These are phyloP conservation scores for Paramecium biaurelia DNA, from an alignment of 73 alveolate genomes.

Conservation along the genomic window DNA sequence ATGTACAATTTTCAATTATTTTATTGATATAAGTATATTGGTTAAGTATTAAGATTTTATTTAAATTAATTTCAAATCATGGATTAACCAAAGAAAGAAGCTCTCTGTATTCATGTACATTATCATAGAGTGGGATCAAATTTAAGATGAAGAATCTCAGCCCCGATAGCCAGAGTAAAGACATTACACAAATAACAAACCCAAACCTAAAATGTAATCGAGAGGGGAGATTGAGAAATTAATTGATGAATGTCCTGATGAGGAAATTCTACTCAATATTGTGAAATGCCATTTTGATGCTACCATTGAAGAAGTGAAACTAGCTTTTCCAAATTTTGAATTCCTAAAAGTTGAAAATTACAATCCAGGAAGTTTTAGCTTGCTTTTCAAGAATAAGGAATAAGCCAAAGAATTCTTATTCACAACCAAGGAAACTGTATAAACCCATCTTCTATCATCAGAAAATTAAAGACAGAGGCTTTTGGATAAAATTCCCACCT, in stretches of 20 bases:
- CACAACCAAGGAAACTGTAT: conserved; percentile 13
- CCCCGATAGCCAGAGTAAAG: neutral
- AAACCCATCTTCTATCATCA: neutral
- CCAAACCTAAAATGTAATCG: conserved; percentile 17
- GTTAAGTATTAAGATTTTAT: neutral
- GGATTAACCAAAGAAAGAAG: neutral
- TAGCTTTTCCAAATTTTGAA: neutral
- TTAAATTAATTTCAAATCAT: neutral
- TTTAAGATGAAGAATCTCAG: neutral
- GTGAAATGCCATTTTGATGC: conserved; percentile 45
- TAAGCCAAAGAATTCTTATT: conserved; percentile 14
- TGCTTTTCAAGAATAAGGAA: conserved; percentile 29
- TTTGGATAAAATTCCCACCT: conserved; percentile 40
- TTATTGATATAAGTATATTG: neutral
- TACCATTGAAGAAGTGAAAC: neutral
- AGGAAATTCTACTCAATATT: conserved; percentile 10
- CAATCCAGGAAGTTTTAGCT: conserved; percentile 29
- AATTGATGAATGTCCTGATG: conserved; percentile 7
- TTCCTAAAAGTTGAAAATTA: conserved; percentile 17
- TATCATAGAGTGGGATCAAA: conserved; percentile 25
- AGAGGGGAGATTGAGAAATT: conserved; percentile 20
- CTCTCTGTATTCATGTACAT: neutral
- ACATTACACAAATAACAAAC: neutral
- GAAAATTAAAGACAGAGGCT: conserved; percentile 37
- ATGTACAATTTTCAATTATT: neutral